Percentiles rank a stretch among this genome's conserved stretches.
Conservation (phyloP, 2,329 filamentous ascomycete species). For the Epichloe uncinata region DNA sequence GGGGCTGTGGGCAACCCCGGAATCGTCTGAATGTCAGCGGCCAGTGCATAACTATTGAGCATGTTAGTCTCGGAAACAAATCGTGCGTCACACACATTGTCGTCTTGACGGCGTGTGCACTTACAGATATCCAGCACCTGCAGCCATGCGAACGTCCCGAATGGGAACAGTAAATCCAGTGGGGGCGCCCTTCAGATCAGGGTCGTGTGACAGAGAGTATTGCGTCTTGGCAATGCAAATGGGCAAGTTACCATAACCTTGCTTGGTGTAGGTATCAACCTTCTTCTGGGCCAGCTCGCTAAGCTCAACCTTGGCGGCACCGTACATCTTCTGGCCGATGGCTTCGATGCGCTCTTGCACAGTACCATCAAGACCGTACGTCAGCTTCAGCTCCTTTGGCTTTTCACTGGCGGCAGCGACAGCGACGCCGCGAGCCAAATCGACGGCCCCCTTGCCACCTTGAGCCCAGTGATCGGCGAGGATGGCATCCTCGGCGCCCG, state of each 20-base stretch:
- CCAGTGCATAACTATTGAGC: constrained; percentile 63
- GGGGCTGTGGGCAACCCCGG: constrained; percentile 89
- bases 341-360: constrained; percentile 83
- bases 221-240: constrained; percentile 98
- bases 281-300: constrained; percentile 91
- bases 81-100: neutral
- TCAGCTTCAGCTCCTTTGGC: constrained; percentile 74
- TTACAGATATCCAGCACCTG: constrained; percentile 83
- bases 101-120: constrained; percentile 18
- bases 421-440: constrained; percentile 76
- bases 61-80: constrained; percentile 19
- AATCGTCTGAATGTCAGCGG: constrained; percentile 96
- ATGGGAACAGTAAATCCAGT: constrained; percentile 92
- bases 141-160: constrained; percentile 83
- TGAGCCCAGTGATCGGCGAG: constrained; percentile 94
- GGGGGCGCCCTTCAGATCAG: constrained; percentile 86
- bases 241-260: constrained; percentile 84
- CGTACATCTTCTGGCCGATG: constrained; percentile 91
- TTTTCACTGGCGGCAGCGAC: constrained; percentile 74
- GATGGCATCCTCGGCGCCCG: constrained; percentile 88
- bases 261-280: constrained; percentile 84
- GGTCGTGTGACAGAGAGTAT: constrained; percentile 89
- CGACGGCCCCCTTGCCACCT: constrained; percentile 78
- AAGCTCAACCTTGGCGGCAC: constrained; percentile 78
- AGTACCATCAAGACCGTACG: constrained; percentile 67